A percentile compares a stretch with the other conserved stretches of the same genome.
phyloP scores from a whole-genome alignment of 805 yeast genomes.

The Suhomyces faveliae region DNA sequence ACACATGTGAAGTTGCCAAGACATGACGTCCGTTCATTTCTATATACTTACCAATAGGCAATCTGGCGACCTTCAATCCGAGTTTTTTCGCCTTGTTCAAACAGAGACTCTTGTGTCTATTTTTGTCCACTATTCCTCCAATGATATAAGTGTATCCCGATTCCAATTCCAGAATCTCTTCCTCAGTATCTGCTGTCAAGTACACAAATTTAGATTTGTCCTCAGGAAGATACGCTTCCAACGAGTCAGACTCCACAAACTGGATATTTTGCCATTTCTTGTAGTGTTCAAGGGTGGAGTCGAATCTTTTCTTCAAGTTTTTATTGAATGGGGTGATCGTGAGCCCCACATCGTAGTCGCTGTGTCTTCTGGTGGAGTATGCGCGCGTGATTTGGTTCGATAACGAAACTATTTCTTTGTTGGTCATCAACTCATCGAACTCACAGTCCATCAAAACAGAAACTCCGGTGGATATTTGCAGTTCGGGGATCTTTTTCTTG shows the following conservation, averaged over 20 bases:
- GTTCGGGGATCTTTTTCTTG: slow-evolving; percentile 36
- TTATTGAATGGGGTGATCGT: slow-evolving; percentile 65
- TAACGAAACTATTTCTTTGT: slow-evolving; percentile 65
- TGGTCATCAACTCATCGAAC: slow-evolving; percentile 87
- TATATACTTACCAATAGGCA: slow-evolving; percentile 86
- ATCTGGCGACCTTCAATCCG: slow-evolving; percentile 68
- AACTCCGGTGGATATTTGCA: slow-evolving; percentile 50
- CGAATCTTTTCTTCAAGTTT: slow-evolving; percentile 65
- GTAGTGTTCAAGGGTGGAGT: slow-evolving; percentile 56
- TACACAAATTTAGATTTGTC: slow-evolving; percentile 54
- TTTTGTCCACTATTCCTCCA: slow-evolving; percentile 97
- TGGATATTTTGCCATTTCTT: slow-evolving; percentile 65
- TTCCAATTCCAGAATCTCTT: slow-evolving; percentile 59
- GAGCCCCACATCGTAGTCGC: slow-evolving; percentile 56
- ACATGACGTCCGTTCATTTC: slow-evolving; percentile 83
- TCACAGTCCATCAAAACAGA: slow-evolving; percentile 79
- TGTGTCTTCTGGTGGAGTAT: slow-evolving; percentile 73
- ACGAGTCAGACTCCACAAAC: slow-evolving; percentile 40
- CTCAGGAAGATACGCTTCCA: slow-evolving; percentile 29
- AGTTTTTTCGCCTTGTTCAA: slow-evolving; percentile 72
- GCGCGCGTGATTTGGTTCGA: slow-evolving; percentile 79
- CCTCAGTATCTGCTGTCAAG: slow-evolving; percentile 84
- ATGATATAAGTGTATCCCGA: slow-evolving; percentile 76
- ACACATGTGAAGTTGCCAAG: slow-evolving; percentile 92
- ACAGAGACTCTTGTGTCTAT: slow-evolving; percentile 80